Conservation (phyloP, 345 rosid genomes). For the Brassica rapa region DNA sequence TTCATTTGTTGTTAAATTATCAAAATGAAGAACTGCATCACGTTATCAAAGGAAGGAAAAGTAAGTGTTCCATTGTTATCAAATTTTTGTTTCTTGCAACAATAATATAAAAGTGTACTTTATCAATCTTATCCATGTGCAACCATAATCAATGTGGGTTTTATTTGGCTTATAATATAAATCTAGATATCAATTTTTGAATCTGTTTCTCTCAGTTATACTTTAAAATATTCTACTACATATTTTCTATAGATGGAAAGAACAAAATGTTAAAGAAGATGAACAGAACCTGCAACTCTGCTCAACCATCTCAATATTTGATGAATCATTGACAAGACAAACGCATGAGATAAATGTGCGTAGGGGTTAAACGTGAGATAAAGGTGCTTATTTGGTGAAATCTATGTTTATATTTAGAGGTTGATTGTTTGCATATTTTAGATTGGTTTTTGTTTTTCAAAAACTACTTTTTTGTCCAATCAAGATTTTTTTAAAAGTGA, state of each 20-base stretch:
- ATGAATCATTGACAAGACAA: not conserved
- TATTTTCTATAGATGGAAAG: no score
- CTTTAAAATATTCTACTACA: no score
- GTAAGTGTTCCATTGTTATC: not conserved
- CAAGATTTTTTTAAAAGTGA: no score
- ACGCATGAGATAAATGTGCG: not conserved
- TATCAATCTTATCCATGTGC: not conserved
- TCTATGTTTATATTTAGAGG: not conserved
- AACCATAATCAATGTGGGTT: not conserved
- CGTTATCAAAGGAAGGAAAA: not conserved
- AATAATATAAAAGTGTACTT: no score
- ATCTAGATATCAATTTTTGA: not conserved
- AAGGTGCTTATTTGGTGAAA: not conserved
- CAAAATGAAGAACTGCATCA: not conserved
- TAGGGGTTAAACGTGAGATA: no score
- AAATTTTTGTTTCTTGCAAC: no score
- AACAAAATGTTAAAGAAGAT: no score
- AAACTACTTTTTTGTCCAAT: no score
- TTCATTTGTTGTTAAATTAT: not conserved
- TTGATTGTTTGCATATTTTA: no score
- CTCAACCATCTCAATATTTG: no score
- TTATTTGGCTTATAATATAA: not conserved
- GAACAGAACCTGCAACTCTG: no score
- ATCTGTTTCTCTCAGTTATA: not conserved
- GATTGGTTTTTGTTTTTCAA: no score